phyloP scores from a whole-genome alignment of 2,329 filamentous ascomycete species.

The Periconia digitata region DNA sequence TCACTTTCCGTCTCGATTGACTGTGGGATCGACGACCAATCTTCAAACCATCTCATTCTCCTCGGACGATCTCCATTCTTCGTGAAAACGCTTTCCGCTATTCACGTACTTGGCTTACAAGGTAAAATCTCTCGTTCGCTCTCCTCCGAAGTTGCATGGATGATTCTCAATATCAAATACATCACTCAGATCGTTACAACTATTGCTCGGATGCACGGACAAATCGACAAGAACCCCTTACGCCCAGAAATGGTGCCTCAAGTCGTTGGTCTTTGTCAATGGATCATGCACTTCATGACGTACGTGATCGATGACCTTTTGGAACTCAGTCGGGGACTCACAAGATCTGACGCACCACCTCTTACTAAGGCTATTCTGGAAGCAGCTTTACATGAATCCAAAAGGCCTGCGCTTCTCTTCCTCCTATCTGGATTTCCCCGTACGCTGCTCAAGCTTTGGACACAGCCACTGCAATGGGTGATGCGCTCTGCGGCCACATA shows the following conservation, averaged over 20 bases:
- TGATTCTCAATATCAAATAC: slow-evolving; percentile 74
- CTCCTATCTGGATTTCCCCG: slow-evolving; percentile 39
- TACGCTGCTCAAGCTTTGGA: slow-evolving; percentile 41
- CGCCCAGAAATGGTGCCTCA: slow-evolving; percentile 39
- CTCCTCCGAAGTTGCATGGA: slow-evolving; percentile 72
- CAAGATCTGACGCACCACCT: slow-evolving; percentile 39
- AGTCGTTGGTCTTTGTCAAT: slow-evolving; percentile 70
- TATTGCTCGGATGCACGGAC: slow-evolving; percentile 50
- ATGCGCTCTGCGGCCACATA: slow-evolving; percentile 27
- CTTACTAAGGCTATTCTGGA: slow-evolving; percentile 43
- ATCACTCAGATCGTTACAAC: slow-evolving; percentile 64
- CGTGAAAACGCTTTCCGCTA: slow-evolving; percentile 74
- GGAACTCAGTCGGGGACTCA: slow-evolving; percentile 24
- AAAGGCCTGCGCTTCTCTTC: slow-evolving; percentile 37
- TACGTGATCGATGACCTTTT: slow-evolving; percentile 58
- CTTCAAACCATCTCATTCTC: slow-evolving; percentile 37
- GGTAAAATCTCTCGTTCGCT: slow-evolving; percentile 55
- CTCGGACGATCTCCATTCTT: slow-evolving; percentile 64
- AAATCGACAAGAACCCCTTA: slow-evolving; percentile 49
- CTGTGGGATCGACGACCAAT: slow-evolving; percentile 77
- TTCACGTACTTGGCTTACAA: slow-evolving; percentile 69
- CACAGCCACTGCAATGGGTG: slow-evolving; percentile 34
- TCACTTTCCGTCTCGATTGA: slow-evolving; percentile 62
- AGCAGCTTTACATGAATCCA: slow-evolving; percentile 29
- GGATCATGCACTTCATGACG: slow-evolving; percentile 69